Evolutionary conservation across 179 eudicot species (phyloP).

Genomic region (Dionaea muscipula): DNA sequence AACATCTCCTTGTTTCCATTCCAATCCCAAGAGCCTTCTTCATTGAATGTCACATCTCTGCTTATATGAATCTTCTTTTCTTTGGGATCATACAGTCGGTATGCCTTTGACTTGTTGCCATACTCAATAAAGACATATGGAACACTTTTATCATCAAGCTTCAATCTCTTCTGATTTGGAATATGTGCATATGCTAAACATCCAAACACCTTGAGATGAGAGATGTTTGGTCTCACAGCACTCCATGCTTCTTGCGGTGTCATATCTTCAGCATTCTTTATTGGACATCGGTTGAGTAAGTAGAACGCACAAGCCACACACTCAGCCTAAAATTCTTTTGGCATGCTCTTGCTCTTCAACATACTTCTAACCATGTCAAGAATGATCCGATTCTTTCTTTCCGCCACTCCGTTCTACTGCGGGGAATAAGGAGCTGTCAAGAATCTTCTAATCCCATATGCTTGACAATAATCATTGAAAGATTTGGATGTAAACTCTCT

Average conservation of each 20-base stretch:
- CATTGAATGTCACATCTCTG: background rate
- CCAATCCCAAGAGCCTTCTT: background rate
- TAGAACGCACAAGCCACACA: background rate
- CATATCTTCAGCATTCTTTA: background rate
- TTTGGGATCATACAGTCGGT: background rate
- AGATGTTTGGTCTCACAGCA: background rate
- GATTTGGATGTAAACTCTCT: background rate
- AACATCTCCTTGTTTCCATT: background rate
- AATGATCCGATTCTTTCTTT: background rate
- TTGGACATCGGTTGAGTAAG: background rate
- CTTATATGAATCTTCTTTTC: background rate
- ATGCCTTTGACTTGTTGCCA: background rate
- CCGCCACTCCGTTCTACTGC: background rate
- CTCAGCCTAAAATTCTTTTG: background rate
- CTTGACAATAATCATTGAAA: background rate
- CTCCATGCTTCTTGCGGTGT: constrained; percentile 3
- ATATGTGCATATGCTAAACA: background rate
- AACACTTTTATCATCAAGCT: background rate
- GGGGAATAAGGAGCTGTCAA: background rate
- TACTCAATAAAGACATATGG: background rate
- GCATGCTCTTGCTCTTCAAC: background rate
- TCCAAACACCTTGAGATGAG: background rate
- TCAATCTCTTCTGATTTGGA: background rate
- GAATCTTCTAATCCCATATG: background rate
- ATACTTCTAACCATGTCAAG: background rate